Percentiles rank a stretch among this genome's conserved stretches.
Conservation (phyloP, 225 moss, liverwort and hornwort genomes). For the Anthoceros angustus region DNA sequence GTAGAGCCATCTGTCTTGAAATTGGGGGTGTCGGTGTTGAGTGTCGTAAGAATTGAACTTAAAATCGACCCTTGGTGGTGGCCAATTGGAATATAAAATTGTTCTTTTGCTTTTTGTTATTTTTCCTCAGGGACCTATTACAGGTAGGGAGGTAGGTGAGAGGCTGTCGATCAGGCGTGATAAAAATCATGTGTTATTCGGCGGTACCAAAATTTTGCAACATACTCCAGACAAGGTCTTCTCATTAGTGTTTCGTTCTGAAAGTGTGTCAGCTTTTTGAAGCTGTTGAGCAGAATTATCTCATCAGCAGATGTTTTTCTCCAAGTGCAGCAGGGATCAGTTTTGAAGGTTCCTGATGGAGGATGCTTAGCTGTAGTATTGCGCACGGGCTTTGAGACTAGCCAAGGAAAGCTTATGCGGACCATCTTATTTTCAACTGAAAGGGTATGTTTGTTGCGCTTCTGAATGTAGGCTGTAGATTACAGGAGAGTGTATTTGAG, state of each 20-base stretch:
- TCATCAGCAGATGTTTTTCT: conserved; percentile 1
- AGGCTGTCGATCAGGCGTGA: conserved; percentile 79
- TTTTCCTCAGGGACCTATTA: conserved; percentile 43
- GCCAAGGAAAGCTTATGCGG: conserved; percentile 98
- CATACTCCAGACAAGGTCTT: conserved; percentile 76
- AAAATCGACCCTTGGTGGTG: background rate
- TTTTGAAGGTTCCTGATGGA: conserved; percentile 79
- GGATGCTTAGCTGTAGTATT: conserved; percentile 91
- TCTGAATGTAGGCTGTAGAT: background rate
- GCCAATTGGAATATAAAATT: background rate
- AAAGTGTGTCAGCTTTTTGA: background rate
- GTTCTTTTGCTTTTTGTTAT: too few species aligned
- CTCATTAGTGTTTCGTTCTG: background rate
- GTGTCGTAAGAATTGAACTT: background rate
- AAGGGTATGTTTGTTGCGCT: conserved; percentile 29
- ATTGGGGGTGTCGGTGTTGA: background rate
- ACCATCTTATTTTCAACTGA: conserved; percentile 96
- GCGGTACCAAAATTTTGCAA: conserved; percentile 92
- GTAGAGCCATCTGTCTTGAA: conserved; percentile 12
- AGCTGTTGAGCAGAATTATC: background rate
- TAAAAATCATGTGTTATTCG: conserved; percentile 83
- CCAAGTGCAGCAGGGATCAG: conserved; percentile 33
- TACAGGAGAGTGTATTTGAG: background rate
- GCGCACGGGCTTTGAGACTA: conserved; percentile 95
- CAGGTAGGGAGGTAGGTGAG: conserved; percentile 52